phyloP scores from a whole-genome alignment of 306 rosid species.

The Dicorynia guianensis region DNA sequence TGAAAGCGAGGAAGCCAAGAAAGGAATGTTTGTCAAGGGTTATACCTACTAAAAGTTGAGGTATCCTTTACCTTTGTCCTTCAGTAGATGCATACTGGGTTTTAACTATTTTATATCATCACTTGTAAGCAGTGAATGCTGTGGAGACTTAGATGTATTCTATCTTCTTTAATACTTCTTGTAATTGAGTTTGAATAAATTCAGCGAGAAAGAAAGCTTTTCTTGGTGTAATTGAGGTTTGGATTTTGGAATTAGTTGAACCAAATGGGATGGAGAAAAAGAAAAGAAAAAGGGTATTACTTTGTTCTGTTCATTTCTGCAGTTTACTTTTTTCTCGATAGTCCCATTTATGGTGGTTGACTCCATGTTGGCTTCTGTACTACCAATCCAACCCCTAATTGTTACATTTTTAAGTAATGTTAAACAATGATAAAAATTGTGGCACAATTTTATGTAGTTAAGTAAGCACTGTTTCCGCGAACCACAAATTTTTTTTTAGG shows the following conservation, averaged over 20 bases:
- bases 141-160: constrained; percentile 42
- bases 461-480: neutral
- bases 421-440: neutral
- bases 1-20: constrained; percentile 85
- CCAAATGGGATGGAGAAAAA: neutral
- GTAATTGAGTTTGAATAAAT: constrained; percentile 64
- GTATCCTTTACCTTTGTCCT: constrained; percentile 23
- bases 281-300: constrained; percentile 2
- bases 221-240: constrained; percentile 31
- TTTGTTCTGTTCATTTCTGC: neutral
- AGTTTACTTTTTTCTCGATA: constrained; percentile 16
- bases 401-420: neutral
- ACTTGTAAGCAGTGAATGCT: constrained; percentile 26
- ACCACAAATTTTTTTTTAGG: constrained; percentile 5
- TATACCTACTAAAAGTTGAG: constrained; percentile 68
- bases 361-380: neutral
- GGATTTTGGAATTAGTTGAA: constrained; percentile 15
- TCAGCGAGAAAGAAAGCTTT: constrained; percentile 43
- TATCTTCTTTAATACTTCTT: constrained; percentile 30
- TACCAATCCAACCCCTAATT: too few relatives aligned
- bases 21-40: constrained; percentile 94
- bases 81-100: constrained; percentile 27
- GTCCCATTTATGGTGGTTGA: constrained; percentile 5
- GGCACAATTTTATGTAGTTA: neutral
- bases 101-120: constrained; percentile 18